These are phyloP conservation scores for Penicillium manginii DNA, from an alignment of 495 filamentous ascomycete genomes.

Conservation along the genomic window DNA sequence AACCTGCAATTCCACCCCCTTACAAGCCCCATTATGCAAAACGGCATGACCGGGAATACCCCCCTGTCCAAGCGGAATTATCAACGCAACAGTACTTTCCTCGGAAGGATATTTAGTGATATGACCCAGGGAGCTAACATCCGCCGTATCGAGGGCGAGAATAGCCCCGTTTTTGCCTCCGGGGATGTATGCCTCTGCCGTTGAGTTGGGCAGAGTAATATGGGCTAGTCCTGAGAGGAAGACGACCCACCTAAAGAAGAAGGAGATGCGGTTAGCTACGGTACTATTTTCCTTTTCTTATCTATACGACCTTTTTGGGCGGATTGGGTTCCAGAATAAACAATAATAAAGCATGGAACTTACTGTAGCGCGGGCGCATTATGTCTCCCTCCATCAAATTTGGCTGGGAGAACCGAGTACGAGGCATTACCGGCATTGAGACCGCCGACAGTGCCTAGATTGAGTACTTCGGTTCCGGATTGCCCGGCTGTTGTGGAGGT, in stretches of 20 bases:
- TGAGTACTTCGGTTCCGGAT: constrained; percentile 35
- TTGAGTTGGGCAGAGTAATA: constrained; percentile 52
- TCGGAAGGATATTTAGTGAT: constrained; percentile 50
- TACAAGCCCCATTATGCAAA: constrained; percentile 45
- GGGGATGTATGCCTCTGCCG: constrained; percentile 37
- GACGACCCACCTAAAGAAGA: constrained; percentile 48
- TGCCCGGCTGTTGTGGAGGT: constrained; percentile 47
- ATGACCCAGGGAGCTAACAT: constrained; percentile 53
- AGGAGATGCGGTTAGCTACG: too few relatives aligned
- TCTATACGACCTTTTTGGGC: neutral
- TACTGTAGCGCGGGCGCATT: constrained; percentile 56
- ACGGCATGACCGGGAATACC: constrained; percentile 47
- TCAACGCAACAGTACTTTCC: constrained; percentile 42
- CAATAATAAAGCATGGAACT: constrained; percentile 17
- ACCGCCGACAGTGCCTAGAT: constrained; percentile 36
- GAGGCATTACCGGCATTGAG: constrained; percentile 31
- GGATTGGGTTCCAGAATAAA: neutral
- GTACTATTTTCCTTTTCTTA: too few relatives aligned
- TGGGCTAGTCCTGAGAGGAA: constrained; percentile 55
- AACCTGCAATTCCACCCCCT: constrained; percentile 24
- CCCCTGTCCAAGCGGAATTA: constrained; percentile 43
- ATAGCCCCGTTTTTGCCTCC: constrained; percentile 53
- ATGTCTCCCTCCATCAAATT: constrained; percentile 55
- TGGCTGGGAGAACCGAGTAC: constrained; percentile 45
- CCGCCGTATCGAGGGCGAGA: constrained; percentile 51